Evolutionary conservation across 1,284 basidiomycete genomes (phyloP).

Genomic region (Heterobasidion irregulare): DNA sequence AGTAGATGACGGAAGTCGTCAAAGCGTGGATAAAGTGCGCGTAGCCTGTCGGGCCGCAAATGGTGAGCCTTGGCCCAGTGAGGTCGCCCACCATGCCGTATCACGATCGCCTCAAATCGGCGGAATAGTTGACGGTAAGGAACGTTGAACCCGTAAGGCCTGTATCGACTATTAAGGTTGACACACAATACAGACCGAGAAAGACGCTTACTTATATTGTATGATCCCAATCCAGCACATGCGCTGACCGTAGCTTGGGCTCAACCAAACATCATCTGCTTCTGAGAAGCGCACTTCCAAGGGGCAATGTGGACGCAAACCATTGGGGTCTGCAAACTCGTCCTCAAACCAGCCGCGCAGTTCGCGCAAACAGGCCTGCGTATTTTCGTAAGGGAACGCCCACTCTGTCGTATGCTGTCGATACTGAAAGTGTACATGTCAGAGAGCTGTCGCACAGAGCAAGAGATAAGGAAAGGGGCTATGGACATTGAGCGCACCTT

Average conservation of each 20-base stretch:
- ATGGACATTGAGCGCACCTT: constrained; percentile 39
- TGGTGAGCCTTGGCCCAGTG: constrained; percentile 97
- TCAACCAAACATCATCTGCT: constrained; percentile 90
- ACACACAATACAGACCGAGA: not conserved
- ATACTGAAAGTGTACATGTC: constrained; percentile 40
- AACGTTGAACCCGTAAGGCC: constrained; percentile 87
- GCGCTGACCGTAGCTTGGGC: constrained; percentile 72
- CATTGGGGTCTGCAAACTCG: constrained; percentile 60
- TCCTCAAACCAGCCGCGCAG: constrained; percentile 69
- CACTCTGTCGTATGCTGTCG: constrained; percentile 90
- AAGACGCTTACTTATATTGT: constrained; percentile 73
- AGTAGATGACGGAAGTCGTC: constrained; percentile 73
- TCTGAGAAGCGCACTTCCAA: constrained; percentile 90
- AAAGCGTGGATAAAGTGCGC: constrained; percentile 76
- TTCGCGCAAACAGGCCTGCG: constrained; percentile 63
- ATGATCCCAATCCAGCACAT: constrained; percentile 96
- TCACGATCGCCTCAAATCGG: constrained; percentile 73
- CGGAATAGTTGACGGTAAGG: constrained; percentile 80
- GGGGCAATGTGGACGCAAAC: constrained; percentile 86
- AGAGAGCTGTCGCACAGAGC: constrained; percentile 8
- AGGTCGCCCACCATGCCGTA: constrained; percentile 73
- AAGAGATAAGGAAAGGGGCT: not conserved
- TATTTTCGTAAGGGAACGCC: constrained; percentile 72
- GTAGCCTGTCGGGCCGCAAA: constrained; percentile 61
- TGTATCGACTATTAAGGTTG: constrained; percentile 20